Base-by-base conservation (phyloP, 768 basidiomycete genomes). In the Psilocybe sp. region DNA sequence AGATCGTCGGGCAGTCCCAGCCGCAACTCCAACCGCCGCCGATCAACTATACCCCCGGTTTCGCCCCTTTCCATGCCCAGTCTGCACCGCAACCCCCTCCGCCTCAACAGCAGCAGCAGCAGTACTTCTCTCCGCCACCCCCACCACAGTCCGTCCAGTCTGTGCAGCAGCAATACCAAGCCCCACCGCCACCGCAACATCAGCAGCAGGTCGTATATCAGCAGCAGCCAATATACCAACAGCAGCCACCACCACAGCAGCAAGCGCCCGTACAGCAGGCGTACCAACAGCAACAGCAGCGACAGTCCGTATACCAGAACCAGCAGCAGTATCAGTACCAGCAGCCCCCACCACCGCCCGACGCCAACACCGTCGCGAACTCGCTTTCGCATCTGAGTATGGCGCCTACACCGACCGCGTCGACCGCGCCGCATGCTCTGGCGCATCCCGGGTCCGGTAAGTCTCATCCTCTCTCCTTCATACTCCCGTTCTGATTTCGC, bases 261-360 rank as follows among this genome's bases (percentile, higher is more conserved):
- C 5, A 74, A 77, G 33, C 50, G 14, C 37, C 49, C 55, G 34
- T 31, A n/a, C 48, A 54, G 1, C 52, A 57, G n/a, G 47, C 59
- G 3, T 55, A 51, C 46, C 60, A 49, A 46, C 37, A 14, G 5
- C 36, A 34, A 58, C 61, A 41, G 59, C 65, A 7, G 51, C 52
- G 39, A 52, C 51, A 54, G 46, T 44, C 39, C 50, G 54, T 15
- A 54, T 57, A 36, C 60, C 55, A 71, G 76, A 1, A 36, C 80
- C 80, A 66, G 79, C n/a, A 0, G 43, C 79, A 79, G 12, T 73
- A 74, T 33, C 63, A 79, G 33, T 66, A 75, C 33, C 69, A 69
- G 4, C 73, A 16, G 58, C 79, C 23, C 66, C 77, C 10, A 14
- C 23, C 19, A 70, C 75, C 3, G 73, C 84, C 20, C 58, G 73